A percentile compares a stretch with the other conserved stretches of the same genome.
Conservation (phyloP, 2,329 filamentous ascomycete genomes). For the Scytalidium sp. region DNA sequence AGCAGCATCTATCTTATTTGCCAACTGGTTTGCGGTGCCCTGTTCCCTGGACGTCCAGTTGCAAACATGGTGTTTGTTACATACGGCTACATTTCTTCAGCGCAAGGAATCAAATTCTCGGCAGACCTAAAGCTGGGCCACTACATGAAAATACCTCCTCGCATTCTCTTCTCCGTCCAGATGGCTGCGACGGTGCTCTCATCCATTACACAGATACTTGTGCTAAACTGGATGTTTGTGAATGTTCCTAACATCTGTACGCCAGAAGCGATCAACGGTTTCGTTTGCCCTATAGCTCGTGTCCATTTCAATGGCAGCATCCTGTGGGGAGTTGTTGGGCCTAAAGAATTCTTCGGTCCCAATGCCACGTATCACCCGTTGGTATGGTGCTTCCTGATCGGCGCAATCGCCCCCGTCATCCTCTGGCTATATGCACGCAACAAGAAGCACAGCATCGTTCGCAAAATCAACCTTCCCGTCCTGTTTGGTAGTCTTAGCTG, state of each 20-base stretch:
- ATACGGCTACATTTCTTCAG: constrained; percentile 85
- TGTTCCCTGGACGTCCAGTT: constrained; percentile 81
- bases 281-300: constrained; percentile 81
- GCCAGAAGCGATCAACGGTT: constrained; percentile 75
- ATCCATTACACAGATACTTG: constrained; percentile 75
- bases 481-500: constrained; percentile 79
- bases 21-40: constrained; percentile 76
- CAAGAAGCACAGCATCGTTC: constrained; percentile 58
- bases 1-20: constrained; percentile 84
- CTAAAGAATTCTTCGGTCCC: constrained; percentile 76
- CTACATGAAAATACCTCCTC: constrained; percentile 83
- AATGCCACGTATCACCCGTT: constrained; percentile 71
- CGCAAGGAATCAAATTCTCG: constrained; percentile 86
- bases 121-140: constrained; percentile 84
- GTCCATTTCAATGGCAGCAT: constrained; percentile 91
- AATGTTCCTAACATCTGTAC: constrained; percentile 78
- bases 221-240: constrained; percentile 87
- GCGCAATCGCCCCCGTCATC: constrained; percentile 69
- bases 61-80: constrained; percentile 94
- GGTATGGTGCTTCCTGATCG: constrained; percentile 79
- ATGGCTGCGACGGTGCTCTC: constrained; percentile 74
- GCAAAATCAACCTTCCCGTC: constrained; percentile 78
- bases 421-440: constrained; percentile 69
- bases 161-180: constrained; percentile 76
- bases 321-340: constrained; percentile 85